phyloP scores from a whole-genome alignment of 352 stramenopile genomes.

The Pythium folliculosum region DNA sequence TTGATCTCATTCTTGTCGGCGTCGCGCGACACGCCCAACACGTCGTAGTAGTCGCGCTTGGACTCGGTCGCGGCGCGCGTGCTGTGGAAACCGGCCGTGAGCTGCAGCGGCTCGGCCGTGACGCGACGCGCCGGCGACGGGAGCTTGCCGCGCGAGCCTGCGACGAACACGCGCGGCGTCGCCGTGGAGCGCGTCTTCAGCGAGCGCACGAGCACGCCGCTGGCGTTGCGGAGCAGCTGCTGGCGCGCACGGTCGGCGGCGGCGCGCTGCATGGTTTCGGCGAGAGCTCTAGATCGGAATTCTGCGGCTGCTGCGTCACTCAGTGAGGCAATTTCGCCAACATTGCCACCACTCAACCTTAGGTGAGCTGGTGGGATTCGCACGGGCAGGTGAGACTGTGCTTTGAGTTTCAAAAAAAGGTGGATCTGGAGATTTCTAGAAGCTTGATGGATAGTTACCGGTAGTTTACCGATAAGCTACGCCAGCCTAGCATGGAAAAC shows the following conservation, averaged over 20 bases:
- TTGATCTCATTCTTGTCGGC: constrained; percentile 96
- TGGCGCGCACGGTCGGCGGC: constrained; percentile 21
- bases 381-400: constrained; percentile 10
- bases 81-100: constrained; percentile 58
- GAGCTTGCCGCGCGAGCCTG: not conserved
- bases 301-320: constrained; percentile 24
- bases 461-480: constrained; percentile 8
- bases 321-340: constrained; percentile 17
- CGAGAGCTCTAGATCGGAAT: constrained; percentile 21
- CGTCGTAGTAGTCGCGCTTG: constrained; percentile 97
- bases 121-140: not conserved
- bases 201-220: constrained; percentile 18
- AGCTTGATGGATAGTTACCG: constrained; percentile 12
- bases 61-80: constrained; percentile 48
- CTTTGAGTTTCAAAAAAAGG: constrained; percentile 18
- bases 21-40: constrained; percentile 89
- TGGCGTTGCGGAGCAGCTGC: constrained; percentile 25
- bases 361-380: constrained; percentile 4
- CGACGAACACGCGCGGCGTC: not conserved
- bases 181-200: constrained; percentile 21
- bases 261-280: constrained; percentile 21
- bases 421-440: constrained; percentile 22
- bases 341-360: constrained; percentile 28
- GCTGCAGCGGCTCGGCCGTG: constrained; percentile 15
- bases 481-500: too few species aligned